Base-by-base conservation (phyloP, 805 yeast species). In the Zygosaccharomyces siamensis region DNA sequence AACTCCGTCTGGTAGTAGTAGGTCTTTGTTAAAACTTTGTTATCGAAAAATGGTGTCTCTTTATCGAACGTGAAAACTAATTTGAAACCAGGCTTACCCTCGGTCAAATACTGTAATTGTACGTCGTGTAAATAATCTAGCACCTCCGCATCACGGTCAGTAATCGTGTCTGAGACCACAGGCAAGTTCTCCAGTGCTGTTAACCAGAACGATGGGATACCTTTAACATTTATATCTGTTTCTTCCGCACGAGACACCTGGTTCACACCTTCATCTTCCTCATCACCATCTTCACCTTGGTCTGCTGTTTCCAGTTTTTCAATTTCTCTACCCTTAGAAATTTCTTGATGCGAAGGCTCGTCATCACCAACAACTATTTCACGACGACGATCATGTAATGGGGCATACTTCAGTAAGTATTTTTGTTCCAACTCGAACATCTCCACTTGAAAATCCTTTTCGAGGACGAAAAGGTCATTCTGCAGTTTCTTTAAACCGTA, bases 181-280 rank as follows among this genome's bases (percentile, higher is more conserved):
- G 82, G 80, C 59, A 93, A 74, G 71, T 90, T 93, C 68, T 86
- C 92, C 69, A 93, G 74, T 5, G 98, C 95, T 16, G 98, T 93
- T 61, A 92, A 77, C 99, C 99, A 93, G 76, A 93, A 93, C 43
- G 86, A 82, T 49, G 99, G 98, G 57, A 93, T 80, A 55, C 99
- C 99, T 53, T 74, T 75, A 43, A 74, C 70, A 18, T 68, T 73
- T 27, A 67, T 74, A 1, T 62, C 64, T 28, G 69, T 77, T n/a
- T 69, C 76, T 14, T 70, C 78, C 4, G 68, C 77, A 8, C 69
- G 76, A 1, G 68, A 76, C 4, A 68, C 74, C 16, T 70, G 76
- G 23, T 65, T 72, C 16, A 68, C 71, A 7, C 66, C 72, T 3
- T 69, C 76, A 8, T 68, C 72, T 16, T 66, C 74, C 6, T 68